These are phyloP conservation scores for Ambrosia trifida DNA, from an alignment of 129 eudicot species.

Conservation along the genomic window DNA sequence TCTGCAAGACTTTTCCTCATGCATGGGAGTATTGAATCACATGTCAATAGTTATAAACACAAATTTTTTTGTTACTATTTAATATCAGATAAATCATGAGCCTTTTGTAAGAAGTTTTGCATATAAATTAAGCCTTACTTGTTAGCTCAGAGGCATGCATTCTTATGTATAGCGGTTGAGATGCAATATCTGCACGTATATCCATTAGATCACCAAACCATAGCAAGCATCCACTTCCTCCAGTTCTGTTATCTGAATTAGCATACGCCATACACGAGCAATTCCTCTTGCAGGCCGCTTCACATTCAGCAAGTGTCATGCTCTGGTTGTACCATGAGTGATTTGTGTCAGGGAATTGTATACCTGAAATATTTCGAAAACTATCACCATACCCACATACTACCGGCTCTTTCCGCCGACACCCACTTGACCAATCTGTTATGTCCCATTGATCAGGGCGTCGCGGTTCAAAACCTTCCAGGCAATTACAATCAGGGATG, in stretches of 20 bases:
- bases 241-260: constrained; percentile 32
- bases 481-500: constrained; percentile 49
- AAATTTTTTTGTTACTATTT: neutral
- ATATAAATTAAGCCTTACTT: constrained; percentile 17
- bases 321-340: constrained; percentile 25
- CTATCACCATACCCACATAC: constrained; percentile 44
- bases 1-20: no score
- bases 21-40: no score
- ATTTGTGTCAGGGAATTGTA: constrained; percentile 47
- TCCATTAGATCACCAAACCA: constrained; percentile 61
- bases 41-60: no score
- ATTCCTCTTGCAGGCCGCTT: constrained; percentile 42
- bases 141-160: constrained; percentile 46
- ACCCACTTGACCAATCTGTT: constrained; percentile 56
- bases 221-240: constrained; percentile 60
- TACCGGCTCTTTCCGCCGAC: constrained; percentile 38
- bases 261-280: constrained; percentile 62
- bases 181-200: constrained; percentile 25
- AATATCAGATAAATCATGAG: neutral
- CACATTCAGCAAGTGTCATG: constrained; percentile 49
- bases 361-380: constrained; percentile 27
- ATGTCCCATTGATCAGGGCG: constrained; percentile 39
- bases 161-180: constrained; percentile 44
- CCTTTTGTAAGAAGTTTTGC: neutral
- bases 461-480: constrained; percentile 45